Percentiles rank a stretch among this genome's conserved stretches.
Evolutionary conservation across 495 filamentous ascomycete genomes (phyloP).

Genomic region (Xylaria bambusicola): DNA sequence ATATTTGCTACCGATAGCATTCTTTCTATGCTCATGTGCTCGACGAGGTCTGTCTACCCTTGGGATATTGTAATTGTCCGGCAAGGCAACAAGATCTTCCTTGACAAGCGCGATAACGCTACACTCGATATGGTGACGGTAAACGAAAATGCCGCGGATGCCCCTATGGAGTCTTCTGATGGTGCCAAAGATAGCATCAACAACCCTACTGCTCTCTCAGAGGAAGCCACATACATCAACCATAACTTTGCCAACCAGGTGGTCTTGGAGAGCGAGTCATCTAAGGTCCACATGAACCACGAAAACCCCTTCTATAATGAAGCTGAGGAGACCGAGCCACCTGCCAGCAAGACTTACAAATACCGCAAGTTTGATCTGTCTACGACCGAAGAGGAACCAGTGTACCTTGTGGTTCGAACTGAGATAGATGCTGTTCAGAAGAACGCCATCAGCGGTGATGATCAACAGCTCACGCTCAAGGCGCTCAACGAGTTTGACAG

Average conservation of each 20-base stretch:
- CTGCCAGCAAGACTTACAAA: constrained; percentile 95
- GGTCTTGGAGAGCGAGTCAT: constrained; percentile 73
- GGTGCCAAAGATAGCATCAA: constrained; percentile 95
- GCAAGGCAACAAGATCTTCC: constrained; percentile 93
- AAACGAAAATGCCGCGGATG: constrained; percentile 98
- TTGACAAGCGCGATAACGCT: constrained; percentile 94
- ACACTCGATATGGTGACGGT: constrained; percentile 96
- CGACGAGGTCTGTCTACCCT: constrained; percentile 90
- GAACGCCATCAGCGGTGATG: constrained; percentile 82
- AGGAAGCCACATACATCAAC: constrained; percentile 99
- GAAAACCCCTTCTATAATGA: constrained; percentile 98
- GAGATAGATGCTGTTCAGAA: constrained; percentile 95
- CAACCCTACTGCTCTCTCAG: constrained; percentile 82
- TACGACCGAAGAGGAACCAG: constrained; percentile 86
- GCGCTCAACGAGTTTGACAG: constrained; percentile 98
- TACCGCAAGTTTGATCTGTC: constrained; percentile 96
- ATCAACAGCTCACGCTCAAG: constrained; percentile 89
- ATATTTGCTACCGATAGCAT: constrained; percentile 97
- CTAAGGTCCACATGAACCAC: constrained; percentile 78
- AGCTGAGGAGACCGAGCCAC: constrained; percentile 85
- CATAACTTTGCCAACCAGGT: constrained; percentile 97
- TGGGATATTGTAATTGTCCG: constrained; percentile 95
- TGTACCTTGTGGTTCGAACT: constrained; percentile 91
- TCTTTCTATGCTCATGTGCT: constrained; percentile 98
- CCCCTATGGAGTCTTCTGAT: constrained; percentile 86